These are phyloP conservation scores for Elsinoe australis DNA, from an alignment of 2,329 filamentous ascomycete genomes.

Conservation along the genomic window DNA sequence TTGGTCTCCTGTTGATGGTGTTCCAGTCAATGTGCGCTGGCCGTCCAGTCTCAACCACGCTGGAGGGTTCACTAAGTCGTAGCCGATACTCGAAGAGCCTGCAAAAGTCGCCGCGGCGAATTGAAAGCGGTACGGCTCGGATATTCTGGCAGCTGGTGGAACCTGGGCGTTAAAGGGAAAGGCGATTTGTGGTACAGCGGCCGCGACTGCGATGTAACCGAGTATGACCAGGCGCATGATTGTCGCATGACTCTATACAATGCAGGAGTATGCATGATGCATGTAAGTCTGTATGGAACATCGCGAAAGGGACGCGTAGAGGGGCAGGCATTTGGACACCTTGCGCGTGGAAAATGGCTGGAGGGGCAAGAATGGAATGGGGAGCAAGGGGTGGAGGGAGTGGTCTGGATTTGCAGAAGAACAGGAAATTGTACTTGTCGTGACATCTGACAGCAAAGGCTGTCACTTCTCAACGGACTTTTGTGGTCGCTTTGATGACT, in stretches of 20 bases:
- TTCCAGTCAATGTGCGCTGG: conserved; percentile 60
- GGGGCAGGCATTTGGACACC: conserved; percentile 6
- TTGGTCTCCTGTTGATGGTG: conserved; percentile 50
- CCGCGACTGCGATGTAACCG: conserved; percentile 29
- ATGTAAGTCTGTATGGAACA: background rate
- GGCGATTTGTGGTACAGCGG: conserved; percentile 32
- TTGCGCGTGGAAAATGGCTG: conserved; percentile 12
- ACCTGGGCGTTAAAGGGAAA: conserved; percentile 83
- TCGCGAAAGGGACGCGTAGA: conserved; percentile 13
- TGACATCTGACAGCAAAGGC: too few species aligned
- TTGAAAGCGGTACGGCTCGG: conserved; percentile 59
- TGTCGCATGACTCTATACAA: conserved; percentile 6
- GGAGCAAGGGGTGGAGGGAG: conserved; percentile 1
- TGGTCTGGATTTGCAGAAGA: conserved; percentile 2
- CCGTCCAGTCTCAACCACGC: conserved; percentile 68
- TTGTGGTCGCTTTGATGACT: too few species aligned
- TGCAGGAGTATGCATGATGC: conserved; percentile 16
- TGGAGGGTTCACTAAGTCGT: conserved; percentile 59
- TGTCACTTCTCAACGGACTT: too few species aligned
- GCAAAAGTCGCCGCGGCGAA: conserved; percentile 68
- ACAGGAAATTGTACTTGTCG: background rate
- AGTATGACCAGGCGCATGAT: conserved; percentile 49
- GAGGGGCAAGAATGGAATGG: conserved; percentile 14
- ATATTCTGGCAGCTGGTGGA: conserved; percentile 66
- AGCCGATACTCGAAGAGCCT: conserved; percentile 49